Base-by-base conservation (phyloP, 371 early-diverging fungal genomes). In the Mucor mucedo region DNA sequence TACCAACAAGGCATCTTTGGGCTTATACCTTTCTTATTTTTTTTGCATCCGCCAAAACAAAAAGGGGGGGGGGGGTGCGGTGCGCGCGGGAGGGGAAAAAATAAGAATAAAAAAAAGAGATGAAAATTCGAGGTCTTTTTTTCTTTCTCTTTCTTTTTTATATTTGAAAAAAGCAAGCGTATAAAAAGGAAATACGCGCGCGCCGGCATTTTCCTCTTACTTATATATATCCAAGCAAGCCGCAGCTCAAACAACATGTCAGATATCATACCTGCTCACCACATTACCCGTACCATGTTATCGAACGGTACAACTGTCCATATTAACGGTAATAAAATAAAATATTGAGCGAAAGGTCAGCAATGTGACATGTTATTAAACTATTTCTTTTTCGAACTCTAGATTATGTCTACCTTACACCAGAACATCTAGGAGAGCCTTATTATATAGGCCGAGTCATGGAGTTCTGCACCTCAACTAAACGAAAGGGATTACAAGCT, bases 361-460 rank as follows among this genome's bases (percentile, higher is more conserved):
- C 21, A 21, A 47, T 47, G 21, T 47, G 21, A 21, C 21, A 47
- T 21, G 21, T 27, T 47, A 21, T 21, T 21, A 21, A 7, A 16
- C 3, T 5, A 45, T n/a, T n/a, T 27, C 42, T 39, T 45, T 30
- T 59, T 9, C 7, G 33, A 93, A 94, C 66, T 87, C 35, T 35
- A 35, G 35, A 35, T 35, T 35, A 85, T 78, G 93, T 93, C 29
- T 92, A 92, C 66, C 70, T 93, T 63, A 83, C 89, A 27, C 86
- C 90, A 44, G 93, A 92, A 59, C 83, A 85, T 68, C 70, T 85
- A 7, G 91, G 90, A 6, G 93, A 94, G 58, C 82, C 91, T 45
- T 91, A 88, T 63, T 92, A 87, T 65, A 86, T 94, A 39, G 95
- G 92, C 5, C 84, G 95, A 27, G 76, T 95, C 54, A 89, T 95